Evolutionary conservation across 176 grass and related monocot genomes (phyloP).

Genomic region (Musa schizocarpa): DNA sequence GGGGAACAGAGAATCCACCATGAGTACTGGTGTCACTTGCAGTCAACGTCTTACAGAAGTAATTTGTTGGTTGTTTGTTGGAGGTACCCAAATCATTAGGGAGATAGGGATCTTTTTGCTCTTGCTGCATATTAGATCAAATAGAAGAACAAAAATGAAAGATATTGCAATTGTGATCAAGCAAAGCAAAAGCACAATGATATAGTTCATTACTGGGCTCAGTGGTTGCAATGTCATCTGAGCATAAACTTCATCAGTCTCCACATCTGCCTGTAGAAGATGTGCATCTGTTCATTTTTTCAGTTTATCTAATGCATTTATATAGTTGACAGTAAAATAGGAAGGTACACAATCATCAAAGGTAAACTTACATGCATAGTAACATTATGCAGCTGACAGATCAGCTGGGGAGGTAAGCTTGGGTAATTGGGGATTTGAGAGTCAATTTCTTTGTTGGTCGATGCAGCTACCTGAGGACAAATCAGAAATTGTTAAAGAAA

Average conservation of each 20-base stretch:
- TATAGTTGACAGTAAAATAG: not conserved
- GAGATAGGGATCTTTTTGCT: slow-evolving; percentile 89
- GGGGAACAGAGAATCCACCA: slow-evolving; percentile 98
- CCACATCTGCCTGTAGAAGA: slow-evolving; percentile 67
- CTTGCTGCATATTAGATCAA: slow-evolving; percentile 60
- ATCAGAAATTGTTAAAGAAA: slow-evolving; percentile 8
- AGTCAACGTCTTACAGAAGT: slow-evolving; percentile 97
- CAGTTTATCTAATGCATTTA: not conserved
- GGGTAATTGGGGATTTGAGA: slow-evolving; percentile 94
- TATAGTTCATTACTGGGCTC: slow-evolving; percentile 50
- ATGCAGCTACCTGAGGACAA: slow-evolving; percentile 61
- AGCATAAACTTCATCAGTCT: slow-evolving; percentile 96
- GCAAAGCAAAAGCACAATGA: slow-evolving; percentile 6
- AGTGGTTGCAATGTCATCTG: slow-evolving; percentile 99
- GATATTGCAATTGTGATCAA: not conserved
- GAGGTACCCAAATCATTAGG: slow-evolving; percentile 69
- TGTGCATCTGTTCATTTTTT: too few relatives aligned
- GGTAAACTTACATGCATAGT: slow-evolving; percentile 85
- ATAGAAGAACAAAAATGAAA: not conserved
- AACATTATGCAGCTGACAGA: slow-evolving; percentile 96
- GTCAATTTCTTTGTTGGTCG: slow-evolving; percentile 98
- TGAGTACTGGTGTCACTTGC: slow-evolving; percentile 98
- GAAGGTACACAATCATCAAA: slow-evolving; percentile 5
- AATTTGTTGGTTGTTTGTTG: slow-evolving; percentile 97
- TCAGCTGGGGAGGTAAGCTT: slow-evolving; percentile 83